Evolutionary conservation across 805 yeast genomes (phyloP).

Genomic region (Yarrowia divulgata): DNA sequence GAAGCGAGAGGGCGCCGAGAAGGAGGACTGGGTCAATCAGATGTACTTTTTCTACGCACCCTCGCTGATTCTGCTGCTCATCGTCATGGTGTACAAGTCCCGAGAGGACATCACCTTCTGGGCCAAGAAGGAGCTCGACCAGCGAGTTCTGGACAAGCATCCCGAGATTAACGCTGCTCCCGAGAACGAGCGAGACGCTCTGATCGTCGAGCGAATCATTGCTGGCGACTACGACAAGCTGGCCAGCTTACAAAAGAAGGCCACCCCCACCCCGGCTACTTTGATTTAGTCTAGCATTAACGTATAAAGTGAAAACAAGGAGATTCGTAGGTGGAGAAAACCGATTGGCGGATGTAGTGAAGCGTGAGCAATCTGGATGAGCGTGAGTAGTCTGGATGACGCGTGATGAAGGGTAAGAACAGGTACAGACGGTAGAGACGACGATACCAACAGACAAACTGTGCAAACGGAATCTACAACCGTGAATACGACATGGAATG

Average conservation of each 20-base stretch:
- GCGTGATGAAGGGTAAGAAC: too few species aligned
- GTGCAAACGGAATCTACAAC: too few species aligned
- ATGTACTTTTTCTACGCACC: constrained; percentile 79
- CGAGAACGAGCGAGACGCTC: constrained; percentile 73
- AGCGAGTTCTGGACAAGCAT: constrained; percentile 73
- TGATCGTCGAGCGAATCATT: constrained; percentile 80
- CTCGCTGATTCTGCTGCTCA: constrained; percentile 59
- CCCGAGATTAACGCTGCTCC: constrained; percentile 61
- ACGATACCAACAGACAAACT: too few species aligned
- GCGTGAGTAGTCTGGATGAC: too few species aligned
- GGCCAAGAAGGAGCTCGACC: constrained; percentile 83
- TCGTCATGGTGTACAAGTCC: constrained; percentile 43
- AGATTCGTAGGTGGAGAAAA: not conserved
- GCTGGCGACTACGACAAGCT: constrained; percentile 81
- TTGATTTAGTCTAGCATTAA: constrained; percentile 45
- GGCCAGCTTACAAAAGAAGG: constrained; percentile 52
- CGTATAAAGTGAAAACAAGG: constrained; percentile 11
- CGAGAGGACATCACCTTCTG: constrained; percentile 66
- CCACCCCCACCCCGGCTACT: constrained; percentile 50
- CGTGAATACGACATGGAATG: too few species aligned
- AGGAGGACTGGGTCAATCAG: constrained; percentile 86
- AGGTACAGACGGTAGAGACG: too few species aligned
- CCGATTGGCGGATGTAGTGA: too few species aligned
- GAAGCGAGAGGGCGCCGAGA: constrained; percentile 68
- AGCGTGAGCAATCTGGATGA: too few species aligned